These are phyloP conservation scores for Pestalotiopsis sp. DNA, from an alignment of 2,329 filamentous ascomycete species.

Conservation along the genomic window DNA sequence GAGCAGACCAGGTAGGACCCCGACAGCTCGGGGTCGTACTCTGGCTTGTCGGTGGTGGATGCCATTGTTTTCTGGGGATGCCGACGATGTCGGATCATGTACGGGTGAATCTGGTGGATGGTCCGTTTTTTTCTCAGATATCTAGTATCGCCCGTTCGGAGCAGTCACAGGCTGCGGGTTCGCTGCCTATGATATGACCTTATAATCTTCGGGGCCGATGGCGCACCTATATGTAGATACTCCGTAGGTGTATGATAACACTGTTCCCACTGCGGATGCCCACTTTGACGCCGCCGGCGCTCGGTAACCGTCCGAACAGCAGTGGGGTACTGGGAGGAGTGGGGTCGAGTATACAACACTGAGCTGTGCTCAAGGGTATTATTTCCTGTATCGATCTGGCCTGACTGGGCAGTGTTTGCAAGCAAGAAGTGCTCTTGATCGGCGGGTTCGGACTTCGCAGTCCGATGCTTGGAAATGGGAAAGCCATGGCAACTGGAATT, in stretches of 20 bases:
- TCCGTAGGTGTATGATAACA: background rate
- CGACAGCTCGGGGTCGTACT: conserved; percentile 23
- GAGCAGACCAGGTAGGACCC: conserved; percentile 57
- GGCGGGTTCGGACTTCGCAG: background rate
- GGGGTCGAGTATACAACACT: background rate
- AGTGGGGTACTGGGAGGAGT: background rate
- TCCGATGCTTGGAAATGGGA: background rate
- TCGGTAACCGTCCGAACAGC: background rate
- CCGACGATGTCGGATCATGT: background rate
- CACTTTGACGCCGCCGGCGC: background rate
- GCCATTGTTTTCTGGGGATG: background rate
- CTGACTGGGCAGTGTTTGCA: background rate
- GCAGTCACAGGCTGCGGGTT: too few species aligned
- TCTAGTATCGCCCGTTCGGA: too few species aligned
- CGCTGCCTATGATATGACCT: too few species aligned
- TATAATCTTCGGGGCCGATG: background rate
- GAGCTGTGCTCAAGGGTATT: background rate
- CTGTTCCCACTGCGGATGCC: background rate
- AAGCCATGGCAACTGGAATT: too few species aligned
- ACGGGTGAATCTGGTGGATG: too few species aligned
- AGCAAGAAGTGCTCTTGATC: too few species aligned
- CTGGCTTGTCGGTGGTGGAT: background rate
- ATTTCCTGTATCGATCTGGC: background rate
- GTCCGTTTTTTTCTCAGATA: too few species aligned
- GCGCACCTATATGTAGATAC: background rate